Evolutionary conservation across 176 grass and related monocot species (phyloP).

Genomic region (Raddia distichophylla): DNA sequence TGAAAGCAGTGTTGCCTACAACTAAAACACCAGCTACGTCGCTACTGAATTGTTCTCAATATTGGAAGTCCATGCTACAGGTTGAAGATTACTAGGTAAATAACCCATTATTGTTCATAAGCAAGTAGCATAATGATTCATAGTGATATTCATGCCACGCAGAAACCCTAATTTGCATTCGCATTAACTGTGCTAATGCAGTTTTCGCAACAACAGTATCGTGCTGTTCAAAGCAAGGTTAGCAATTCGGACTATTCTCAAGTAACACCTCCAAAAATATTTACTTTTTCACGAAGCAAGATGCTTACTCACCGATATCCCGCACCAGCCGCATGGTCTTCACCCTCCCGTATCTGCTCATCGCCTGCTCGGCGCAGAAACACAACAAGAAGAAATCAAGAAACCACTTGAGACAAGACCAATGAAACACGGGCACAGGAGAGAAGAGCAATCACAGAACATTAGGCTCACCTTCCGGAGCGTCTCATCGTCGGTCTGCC

Average conservation of each 20-base stretch:
- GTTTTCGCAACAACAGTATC: neutral
- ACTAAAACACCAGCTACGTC: neutral
- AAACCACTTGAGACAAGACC: conserved; percentile 10
- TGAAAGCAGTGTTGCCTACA: neutral
- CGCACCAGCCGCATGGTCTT: conserved; percentile 78
- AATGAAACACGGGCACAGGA: neutral
- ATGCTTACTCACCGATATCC: conserved; percentile 64
- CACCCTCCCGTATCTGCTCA: conserved; percentile 88
- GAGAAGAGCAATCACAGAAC: conserved; percentile 7
- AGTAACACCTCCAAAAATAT: neutral
- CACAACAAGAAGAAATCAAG: too few species aligned
- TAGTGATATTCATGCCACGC: neutral
- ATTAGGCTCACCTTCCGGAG: conserved; percentile 53
- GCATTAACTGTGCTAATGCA: neutral
- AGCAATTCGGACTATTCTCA: neutral
- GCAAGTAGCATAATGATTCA: neutral
- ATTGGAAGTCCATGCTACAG: neutral
- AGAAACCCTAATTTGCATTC: neutral
- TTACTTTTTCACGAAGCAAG: neutral
- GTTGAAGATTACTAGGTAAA: conserved; percentile 3
- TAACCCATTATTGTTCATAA: neutral
- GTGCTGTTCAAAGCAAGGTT: neutral
- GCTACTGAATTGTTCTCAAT: neutral
- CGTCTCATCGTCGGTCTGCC: conserved; percentile 67
- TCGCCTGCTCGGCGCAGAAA: conserved; percentile 50